Evolutionary conservation across 352 stramenopile genomes (phyloP), one percentile per base, ranked within the genome.

Genomic region (Pythium vanterpoolii): DNA sequence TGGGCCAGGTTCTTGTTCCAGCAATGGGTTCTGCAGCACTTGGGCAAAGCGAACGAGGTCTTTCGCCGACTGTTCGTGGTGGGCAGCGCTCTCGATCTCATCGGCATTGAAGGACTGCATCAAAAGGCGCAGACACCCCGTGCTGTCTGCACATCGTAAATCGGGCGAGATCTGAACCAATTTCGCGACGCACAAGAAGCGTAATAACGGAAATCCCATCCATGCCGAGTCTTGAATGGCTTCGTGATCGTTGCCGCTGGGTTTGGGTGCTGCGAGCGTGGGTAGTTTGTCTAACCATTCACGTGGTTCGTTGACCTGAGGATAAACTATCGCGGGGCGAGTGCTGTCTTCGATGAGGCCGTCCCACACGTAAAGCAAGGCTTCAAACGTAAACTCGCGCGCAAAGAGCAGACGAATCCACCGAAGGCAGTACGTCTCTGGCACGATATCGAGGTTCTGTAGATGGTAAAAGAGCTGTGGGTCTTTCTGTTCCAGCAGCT

Each of bases 391-490:
- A 39, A 86, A 94, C 57, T 94, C 85, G 1, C 85, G 75, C n/a
- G 81, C 81, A 42, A 94, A 83, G 1, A 94, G 49, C 24, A 94
- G 71, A 1, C 85, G 85, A 16, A 92, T 75, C 85, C 85, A 94
- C 10, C 85, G 73, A 18, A 93, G 64, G 27, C 85, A 92, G 63
- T 94, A 92, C 30, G 81, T 92, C 52, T 93, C 81, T 1, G 85
- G 85, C 0, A 87, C 70, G 47, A 93, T 89, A 10, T 93, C 79
- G 36, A 93, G 62, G 57, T 94, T 89, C 45, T 87, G 72, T 9
- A 94, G 56, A 28, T 94, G 83, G 38, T 87, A 91, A 48, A 80
- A 89, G 19, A 94, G 56, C 44, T 94, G 79, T n/a, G 85, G 85
- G 23, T 94, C 83, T 23, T 81, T 87, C 50, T 92, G 74, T 39